Base-by-base conservation (phyloP, 1,139 yeast species). In the Torulaspora pretoriensis region DNA sequence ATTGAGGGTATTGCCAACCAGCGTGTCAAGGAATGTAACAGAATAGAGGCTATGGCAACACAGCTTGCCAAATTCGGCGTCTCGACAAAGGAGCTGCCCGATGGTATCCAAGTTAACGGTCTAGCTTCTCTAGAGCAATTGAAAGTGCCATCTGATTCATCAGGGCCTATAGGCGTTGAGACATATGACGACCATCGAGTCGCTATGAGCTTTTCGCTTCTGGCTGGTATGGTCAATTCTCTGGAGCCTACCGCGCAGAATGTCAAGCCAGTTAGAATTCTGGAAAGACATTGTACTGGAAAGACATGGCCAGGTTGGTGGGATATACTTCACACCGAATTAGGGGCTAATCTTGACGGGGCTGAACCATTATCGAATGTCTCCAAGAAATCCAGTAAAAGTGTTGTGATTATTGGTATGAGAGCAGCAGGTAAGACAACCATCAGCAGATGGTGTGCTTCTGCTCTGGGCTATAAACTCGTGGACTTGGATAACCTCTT, bases 251-350 rank as follows among this genome's bases (percentile, higher is more conserved):
- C 42, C 2, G 80, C 80, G 4, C 66, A 75, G 45, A 65, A 75
- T 50, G 46, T 56, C 2, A 71, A 71, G 2, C 82, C 87, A 2
- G 94, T 85, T 1, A 72, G 81, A 54, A 80, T 92, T 48, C 79
- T 83, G 56, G 97, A 90, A 63, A 80, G 97, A 68, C 76, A 85
- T 26, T 88, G 97, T 64, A 94, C 96, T 2, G 95, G 94, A 48
- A 92, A 92, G 70, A 92, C 99, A 0, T 92, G 99, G 99, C 99
- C 99, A 14, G 97, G 97, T 35, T 92, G 98, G 98, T 92, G 98
- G 98, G 99, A 92, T 67, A 76, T 83, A 40, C 73, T 92, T 52
- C 88, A 81, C 60, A 77, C 84, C 46, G 69, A 74, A 48, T 80
- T 92, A 60, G 77, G 80, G 25, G 83, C 78, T 29, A 64, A 67